Evolutionary conservation across 257 asterid genomes (phyloP), one percentile per base, ranked within the genome.

Genomic region (Lycium barbarum): DNA sequence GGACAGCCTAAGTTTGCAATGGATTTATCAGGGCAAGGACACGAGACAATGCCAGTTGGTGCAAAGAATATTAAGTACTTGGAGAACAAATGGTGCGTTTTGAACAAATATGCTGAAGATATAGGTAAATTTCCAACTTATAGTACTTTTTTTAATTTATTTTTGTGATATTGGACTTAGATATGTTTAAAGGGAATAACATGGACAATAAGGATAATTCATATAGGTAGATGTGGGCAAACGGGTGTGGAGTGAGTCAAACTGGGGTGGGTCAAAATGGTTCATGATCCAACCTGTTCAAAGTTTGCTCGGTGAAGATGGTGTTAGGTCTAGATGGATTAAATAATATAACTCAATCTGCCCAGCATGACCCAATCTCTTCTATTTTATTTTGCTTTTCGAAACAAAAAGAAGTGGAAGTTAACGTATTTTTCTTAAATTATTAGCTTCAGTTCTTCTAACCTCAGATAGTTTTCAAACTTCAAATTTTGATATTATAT

Each of bases 1-100:
- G 98, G 98, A 1, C 83, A 85, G 2, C 94, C 98, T 0, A 95
- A 94, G 84, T 95, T 89, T 54, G 54, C 91, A 1, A 53, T 94
- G 51, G 97, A 94, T 59, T 74, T 95, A 57, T 26, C 89, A 0
- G 98, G 96, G 0, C 12, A 61, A 1, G 93, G 91, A 17, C 81
- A 84, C 0, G 88, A 86, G 1, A 47, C 36, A 53, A 70, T 86
- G 88, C 94, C 91, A 0, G 84, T 87, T 4, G 91, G 85, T 0
- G 98, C 94, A 0, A 92, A 93, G 63, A 61, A 84, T 7, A 90
- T 93, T 4, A 74, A 71, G n/a, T 93, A 90, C 84, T 1, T 92
- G 91, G 92, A 91, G 1, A 14, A 49, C 1, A 63, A 88, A 10
- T 95, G 98, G 98, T 95, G 98, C 36, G 87, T 90, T 0, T 82